phyloP scores from a whole-genome alignment of 176 grass and related monocot species.

The Elaeis guineensis region DNA sequence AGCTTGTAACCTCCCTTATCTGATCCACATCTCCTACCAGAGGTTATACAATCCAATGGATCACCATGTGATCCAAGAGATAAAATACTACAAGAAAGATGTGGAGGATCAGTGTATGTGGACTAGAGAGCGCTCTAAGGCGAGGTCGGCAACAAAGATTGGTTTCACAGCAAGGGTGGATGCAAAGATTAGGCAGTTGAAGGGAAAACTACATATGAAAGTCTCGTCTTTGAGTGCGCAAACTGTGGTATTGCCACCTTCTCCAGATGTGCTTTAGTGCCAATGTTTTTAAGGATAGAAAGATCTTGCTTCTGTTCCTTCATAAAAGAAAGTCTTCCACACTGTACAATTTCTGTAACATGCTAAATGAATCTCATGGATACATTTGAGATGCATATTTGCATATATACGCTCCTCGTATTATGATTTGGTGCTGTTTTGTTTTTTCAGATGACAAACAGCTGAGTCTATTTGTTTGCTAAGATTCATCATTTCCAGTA shows the following conservation, averaged over 20 bases:
- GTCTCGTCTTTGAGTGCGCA: slow-evolving; percentile 43
- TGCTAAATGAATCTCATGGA: too few relatives aligned
- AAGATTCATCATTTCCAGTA: too few relatives aligned
- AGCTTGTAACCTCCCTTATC: slow-evolving; percentile 81
- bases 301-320: too few relatives aligned
- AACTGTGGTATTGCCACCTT: slow-evolving; percentile 10
- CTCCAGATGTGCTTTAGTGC: too few relatives aligned
- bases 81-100: slow-evolving; percentile 76
- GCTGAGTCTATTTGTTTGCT: too few relatives aligned
- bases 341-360: too few relatives aligned
- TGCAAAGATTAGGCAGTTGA: slow-evolving; percentile 82
- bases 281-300: too few relatives aligned
- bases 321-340: too few relatives aligned
- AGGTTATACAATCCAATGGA: slow-evolving; percentile 71
- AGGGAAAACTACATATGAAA: slow-evolving; percentile 74
- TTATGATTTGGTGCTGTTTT: too few relatives aligned
- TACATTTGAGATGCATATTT: too few relatives aligned
- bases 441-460: too few relatives aligned
- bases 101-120: slow-evolving; percentile 81
- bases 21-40: slow-evolving; percentile 90
- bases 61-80: slow-evolving; percentile 98
- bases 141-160: slow-evolving; percentile 84
- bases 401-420: too few relatives aligned
- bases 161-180: slow-evolving; percentile 89
- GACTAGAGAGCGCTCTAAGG: slow-evolving; percentile 84